Conservation (phyloP, 306 rosid species). For the Leucaena leucocephala region DNA sequence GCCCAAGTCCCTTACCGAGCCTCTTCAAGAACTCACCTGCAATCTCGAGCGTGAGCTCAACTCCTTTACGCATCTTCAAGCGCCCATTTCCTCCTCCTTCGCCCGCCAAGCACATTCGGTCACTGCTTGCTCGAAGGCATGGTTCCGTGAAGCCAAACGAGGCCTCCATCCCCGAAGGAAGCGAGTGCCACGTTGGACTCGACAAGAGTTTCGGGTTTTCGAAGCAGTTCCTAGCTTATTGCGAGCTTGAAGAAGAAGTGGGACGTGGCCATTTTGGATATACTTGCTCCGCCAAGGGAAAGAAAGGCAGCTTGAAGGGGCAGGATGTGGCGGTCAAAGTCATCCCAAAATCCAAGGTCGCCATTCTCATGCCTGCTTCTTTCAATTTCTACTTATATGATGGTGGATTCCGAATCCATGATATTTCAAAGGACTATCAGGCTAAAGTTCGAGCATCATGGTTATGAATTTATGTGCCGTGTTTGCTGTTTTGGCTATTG, state of each 20-base stretch:
- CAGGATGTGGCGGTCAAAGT: conserved; percentile 70
- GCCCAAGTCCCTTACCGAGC: conserved; percentile 66
- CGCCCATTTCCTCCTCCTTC: conserved; percentile 75
- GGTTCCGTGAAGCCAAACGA: conserved; percentile 64
- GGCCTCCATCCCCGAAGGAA: conserved; percentile 66
- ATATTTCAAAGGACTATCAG: not conserved
- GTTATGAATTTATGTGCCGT: not conserved
- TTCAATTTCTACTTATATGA: not conserved
- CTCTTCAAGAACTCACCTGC: conserved; percentile 68
- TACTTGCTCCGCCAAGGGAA: conserved; percentile 64
- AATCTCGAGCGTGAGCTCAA: conserved; percentile 55
- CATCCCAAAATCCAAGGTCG: conserved; percentile 70
- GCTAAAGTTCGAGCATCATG: not conserved
- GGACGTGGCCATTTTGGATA: conserved; percentile 81
- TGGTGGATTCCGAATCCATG: not conserved
- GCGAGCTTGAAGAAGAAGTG: conserved; percentile 62
- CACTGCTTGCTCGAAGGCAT: conserved; percentile 61
- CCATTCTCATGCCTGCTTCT: not conserved
- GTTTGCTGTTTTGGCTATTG: conserved; percentile 18
- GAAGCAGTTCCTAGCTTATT: conserved; percentile 43
- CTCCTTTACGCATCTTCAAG: conserved; percentile 52
- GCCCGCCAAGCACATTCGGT: conserved; percentile 69
- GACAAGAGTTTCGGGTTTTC: conserved; percentile 59
- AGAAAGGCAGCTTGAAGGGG: conserved; percentile 61
- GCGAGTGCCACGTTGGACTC: conserved; percentile 55